Evolutionary conservation across 2,329 filamentous ascomycete genomes (phyloP).

Genomic region (Pyricularia pennisetigena): DNA sequence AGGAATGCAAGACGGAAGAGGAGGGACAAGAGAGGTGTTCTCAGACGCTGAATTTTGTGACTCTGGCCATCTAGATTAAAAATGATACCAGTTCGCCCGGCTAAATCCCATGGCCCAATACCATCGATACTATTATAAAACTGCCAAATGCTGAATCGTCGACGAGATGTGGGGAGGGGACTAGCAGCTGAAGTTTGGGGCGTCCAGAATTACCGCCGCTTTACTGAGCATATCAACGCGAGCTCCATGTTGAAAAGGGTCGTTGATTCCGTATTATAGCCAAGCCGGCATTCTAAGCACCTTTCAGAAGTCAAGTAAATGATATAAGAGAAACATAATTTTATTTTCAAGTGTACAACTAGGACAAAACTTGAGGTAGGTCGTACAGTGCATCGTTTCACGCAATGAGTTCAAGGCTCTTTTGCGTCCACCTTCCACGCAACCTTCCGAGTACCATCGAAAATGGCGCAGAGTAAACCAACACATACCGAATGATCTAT

Average conservation of each 20-base stretch:
- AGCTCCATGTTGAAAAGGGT: no score
- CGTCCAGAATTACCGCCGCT: no score
- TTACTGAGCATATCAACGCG: no score
- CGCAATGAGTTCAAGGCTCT: not conserved
- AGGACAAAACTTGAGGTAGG: not conserved
- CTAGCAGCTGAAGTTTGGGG: no score
- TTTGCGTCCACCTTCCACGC: not conserved
- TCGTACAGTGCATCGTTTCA: not conserved
- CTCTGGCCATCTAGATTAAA: not conserved
- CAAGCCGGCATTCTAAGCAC: not conserved
- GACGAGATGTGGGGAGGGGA: no score
- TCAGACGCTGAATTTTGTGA: not conserved
- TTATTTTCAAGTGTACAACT: not conserved
- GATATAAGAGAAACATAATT: not conserved
- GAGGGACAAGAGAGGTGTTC: slow-evolving; percentile 40
- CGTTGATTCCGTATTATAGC: no score
- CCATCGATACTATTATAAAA: not conserved
- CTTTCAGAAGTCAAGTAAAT: not conserved
- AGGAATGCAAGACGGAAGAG: slow-evolving; percentile 54
- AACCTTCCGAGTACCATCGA: not conserved
- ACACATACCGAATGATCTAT: not conserved
- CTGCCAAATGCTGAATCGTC: not conserved
- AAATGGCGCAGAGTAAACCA: not conserved
- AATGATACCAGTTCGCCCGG: not conserved
- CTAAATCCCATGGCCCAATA: not conserved